Evolutionary conservation across 2,329 filamentous ascomycete species (phyloP).

Genomic region (Dissoconium aciculare): DNA sequence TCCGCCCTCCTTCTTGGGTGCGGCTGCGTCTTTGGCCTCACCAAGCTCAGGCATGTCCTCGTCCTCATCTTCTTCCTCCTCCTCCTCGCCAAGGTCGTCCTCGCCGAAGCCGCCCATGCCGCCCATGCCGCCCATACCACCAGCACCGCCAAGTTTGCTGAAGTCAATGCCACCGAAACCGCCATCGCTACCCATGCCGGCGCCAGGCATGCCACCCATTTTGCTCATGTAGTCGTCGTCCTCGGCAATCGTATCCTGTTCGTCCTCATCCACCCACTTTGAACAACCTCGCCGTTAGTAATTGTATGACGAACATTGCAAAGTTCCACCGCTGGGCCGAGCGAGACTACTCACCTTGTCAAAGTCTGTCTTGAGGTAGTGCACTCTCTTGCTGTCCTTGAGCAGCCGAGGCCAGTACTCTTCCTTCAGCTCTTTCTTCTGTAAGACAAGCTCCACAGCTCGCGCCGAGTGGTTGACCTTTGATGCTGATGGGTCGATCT

Average conservation of each 20-base stretch:
- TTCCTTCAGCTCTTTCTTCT: slow-evolving; percentile 91
- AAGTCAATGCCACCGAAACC: slow-evolving; percentile 36
- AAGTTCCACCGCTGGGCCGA: no score
- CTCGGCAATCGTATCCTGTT: slow-evolving; percentile 80
- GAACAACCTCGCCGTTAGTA: slow-evolving; percentile 10
- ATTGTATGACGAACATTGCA: no score
- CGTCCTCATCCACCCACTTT: slow-evolving; percentile 91
- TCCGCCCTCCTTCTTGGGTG: slow-evolving; percentile 22
- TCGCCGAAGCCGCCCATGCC: slow-evolving; percentile 25
- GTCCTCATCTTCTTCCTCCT: slow-evolving; percentile 58
- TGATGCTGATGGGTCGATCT: slow-evolving; percentile 74
- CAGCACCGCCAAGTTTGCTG: slow-evolving; percentile 40
- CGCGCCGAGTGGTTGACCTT: slow-evolving; percentile 80
- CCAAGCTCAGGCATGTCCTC: slow-evolving; percentile 65
- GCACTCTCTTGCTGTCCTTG: slow-evolving; percentile 76
- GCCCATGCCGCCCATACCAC: slow-evolving; percentile 39
- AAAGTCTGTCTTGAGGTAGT: slow-evolving; percentile 97
- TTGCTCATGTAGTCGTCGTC: slow-evolving; percentile 50
- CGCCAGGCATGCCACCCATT: slow-evolving; percentile 32
- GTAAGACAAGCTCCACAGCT: slow-evolving; percentile 77
- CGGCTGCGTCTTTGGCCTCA: slow-evolving; percentile 35
- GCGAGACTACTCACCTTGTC: slow-evolving; percentile 68
- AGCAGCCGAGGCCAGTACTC: slow-evolving; percentile 93
- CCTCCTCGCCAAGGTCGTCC: slow-evolving; percentile 37
- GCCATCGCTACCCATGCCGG: slow-evolving; percentile 20